phyloP scores from a whole-genome alignment of 176 grass and related monocot genomes.

The Oryza coarctata region DNA sequence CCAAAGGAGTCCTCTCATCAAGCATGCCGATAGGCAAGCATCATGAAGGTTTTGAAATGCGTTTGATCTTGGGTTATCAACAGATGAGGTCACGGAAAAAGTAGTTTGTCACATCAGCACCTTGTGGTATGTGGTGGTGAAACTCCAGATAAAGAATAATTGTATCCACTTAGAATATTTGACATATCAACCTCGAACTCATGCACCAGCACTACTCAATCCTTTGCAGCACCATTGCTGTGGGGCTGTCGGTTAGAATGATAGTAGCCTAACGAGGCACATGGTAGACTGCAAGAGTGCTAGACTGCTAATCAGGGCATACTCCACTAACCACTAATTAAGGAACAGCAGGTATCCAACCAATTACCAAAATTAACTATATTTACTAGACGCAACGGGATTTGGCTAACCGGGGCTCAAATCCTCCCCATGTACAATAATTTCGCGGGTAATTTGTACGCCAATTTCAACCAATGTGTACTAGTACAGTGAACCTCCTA shows the following conservation, averaged over 20 bases:
- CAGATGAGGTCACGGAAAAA: conserved; percentile 31
- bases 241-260: conserved; percentile 21
- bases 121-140: conserved; percentile 2
- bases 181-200: conserved; percentile 26
- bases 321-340: not conserved
- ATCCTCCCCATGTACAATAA: not conserved
- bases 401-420: not conserved
- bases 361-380: not conserved
- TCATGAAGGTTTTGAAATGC: conserved; percentile 41
- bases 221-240: not conserved
- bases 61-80: conserved; percentile 41
- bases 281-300: conserved; percentile 15
- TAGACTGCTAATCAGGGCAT: not conserved
- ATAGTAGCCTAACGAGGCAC: conserved; percentile 16
- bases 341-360: not conserved
- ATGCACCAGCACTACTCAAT: conserved; percentile 1
- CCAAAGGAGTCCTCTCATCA: conserved; percentile 10
- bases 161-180: conserved; percentile 36
- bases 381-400: not conserved
- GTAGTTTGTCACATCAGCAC: conserved; percentile 40
- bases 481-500: not conserved
- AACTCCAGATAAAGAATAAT: conserved; percentile 35
- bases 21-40: conserved; percentile 15
- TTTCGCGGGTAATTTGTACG: not conserved
- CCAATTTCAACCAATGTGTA: not conserved